These are phyloP conservation scores for Kodamaea leandrae DNA, from an alignment of 805 yeast species.

Conservation along the genomic window DNA sequence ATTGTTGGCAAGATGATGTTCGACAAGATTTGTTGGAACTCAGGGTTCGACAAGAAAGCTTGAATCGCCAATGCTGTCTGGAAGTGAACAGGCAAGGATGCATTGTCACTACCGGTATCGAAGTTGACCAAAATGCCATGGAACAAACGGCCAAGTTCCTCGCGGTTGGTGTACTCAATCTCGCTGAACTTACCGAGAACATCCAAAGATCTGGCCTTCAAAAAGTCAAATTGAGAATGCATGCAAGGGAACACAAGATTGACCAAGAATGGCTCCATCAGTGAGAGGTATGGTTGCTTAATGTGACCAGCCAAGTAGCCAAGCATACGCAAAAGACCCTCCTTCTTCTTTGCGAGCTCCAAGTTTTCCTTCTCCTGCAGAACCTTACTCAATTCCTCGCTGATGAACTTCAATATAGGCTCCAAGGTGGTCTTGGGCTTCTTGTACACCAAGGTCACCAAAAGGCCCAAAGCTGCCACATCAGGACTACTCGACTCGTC, in stretches of 20 bases:
- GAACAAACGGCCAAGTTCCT: conserved; percentile 25
- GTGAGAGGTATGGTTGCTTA: conserved; percentile 54
- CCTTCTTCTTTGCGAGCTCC: conserved; percentile 59
- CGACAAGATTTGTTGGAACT: conserved; percentile 67
- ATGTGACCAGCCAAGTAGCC: conserved; percentile 68
- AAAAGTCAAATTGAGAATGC: conserved; percentile 55
- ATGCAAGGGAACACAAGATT: conserved; percentile 72
- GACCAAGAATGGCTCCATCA: conserved; percentile 68
- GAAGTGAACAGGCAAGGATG: conserved; percentile 69
- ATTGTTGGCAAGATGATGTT: conserved; percentile 73
- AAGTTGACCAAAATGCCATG: conserved; percentile 36
- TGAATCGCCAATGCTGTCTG: conserved; percentile 86
- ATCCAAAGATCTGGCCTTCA: conserved; percentile 75
- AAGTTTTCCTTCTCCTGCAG: conserved; percentile 37
- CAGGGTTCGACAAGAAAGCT: conserved; percentile 62
- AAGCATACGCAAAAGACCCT: conserved; percentile 75
- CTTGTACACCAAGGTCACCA: conserved; percentile 69
- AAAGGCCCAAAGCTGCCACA: conserved; percentile 70
- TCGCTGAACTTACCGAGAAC: conserved; percentile 63
- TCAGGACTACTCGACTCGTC: conserved; percentile 68
- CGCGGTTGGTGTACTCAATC: conserved; percentile 44
- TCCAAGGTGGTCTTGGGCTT: conserved; percentile 59
- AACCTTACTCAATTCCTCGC: conserved; percentile 41
- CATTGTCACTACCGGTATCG: conserved; percentile 17
- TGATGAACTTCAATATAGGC: conserved; percentile 60